Conservation (phyloP, 2,329 filamentous ascomycete genomes). For the Myrmaecium sp. region DNA sequence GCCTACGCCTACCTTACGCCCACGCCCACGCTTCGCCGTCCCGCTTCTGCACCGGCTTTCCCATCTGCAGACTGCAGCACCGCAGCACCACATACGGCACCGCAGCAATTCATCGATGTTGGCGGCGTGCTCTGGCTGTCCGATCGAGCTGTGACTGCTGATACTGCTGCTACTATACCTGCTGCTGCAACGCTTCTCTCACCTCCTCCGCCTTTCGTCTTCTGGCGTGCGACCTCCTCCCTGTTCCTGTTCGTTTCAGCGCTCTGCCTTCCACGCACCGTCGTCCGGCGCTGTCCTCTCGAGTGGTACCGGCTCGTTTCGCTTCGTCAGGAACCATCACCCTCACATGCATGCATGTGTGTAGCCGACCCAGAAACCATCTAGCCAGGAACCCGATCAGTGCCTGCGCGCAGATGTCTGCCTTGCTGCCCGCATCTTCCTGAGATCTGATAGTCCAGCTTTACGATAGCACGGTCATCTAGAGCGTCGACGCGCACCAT, state of each 20-base stretch:
- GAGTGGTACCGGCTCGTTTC: slow-evolving; percentile 8
- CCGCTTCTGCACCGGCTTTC: slow-evolving; percentile 13
- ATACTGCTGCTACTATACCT: slow-evolving; percentile 3
- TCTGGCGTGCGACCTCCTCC: slow-evolving; percentile 1
- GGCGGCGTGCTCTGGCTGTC: too few relatives aligned
- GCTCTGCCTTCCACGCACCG: slow-evolving; percentile 4
- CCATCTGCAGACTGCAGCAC: too few relatives aligned
- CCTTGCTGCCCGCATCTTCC: slow-evolving; percentile 10
- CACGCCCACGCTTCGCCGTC: too few relatives aligned
- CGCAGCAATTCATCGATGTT: slow-evolving; percentile 8
- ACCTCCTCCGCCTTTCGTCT: slow-evolving; percentile 4
- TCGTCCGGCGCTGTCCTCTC: neutral
- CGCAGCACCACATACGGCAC: slow-evolving; percentile 18
- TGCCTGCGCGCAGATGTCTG: slow-evolving; percentile 15
- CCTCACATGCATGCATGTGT: slow-evolving; percentile 22
- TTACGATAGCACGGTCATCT: slow-evolving; percentile 11
- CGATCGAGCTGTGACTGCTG: slow-evolving; percentile 3
- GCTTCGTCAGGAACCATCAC: slow-evolving; percentile 17
- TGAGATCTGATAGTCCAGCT: slow-evolving; percentile 14
- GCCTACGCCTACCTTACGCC: too few relatives aligned
- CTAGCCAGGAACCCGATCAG: slow-evolving; percentile 11
- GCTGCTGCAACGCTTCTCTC: slow-evolving; percentile 1
- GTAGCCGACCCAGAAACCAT: slow-evolving; percentile 14
- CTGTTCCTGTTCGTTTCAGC: slow-evolving; percentile 1
- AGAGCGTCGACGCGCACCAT: slow-evolving; percentile 5